phyloP scores from a whole-genome alignment of 2,329 filamentous ascomycete species.

The Clarireedia paspali region DNA sequence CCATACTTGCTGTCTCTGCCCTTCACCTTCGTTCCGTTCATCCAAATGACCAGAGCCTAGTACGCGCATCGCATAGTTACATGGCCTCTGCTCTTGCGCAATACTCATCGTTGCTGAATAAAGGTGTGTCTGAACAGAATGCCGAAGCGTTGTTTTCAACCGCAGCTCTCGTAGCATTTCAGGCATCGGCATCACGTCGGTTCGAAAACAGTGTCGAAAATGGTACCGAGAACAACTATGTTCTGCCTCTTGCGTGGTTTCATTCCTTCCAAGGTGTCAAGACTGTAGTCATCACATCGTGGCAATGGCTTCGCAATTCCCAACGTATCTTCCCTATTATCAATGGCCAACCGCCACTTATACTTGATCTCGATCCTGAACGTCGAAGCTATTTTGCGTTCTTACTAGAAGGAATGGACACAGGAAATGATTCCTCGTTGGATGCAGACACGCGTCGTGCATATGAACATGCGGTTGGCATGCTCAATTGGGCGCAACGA shows the following conservation, averaged over 20 bases:
- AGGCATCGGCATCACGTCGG: conserved; percentile 55
- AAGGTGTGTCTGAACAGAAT: conserved; percentile 50
- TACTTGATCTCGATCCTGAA: conserved; percentile 48
- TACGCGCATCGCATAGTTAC: conserved; percentile 56
- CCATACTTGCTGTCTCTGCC: conserved; percentile 56
- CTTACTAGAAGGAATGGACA: conserved; percentile 49
- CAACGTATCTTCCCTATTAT: conserved; percentile 52
- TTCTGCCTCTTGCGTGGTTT: conserved; percentile 56
- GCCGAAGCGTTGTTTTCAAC: conserved; percentile 58
- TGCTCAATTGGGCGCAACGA: conserved; percentile 58
- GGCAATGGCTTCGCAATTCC: conserved; percentile 55
- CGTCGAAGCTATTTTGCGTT: conserved; percentile 53
- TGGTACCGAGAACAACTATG: conserved; percentile 39
- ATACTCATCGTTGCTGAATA: conserved; percentile 48
- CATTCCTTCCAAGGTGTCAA: conserved; percentile 62
- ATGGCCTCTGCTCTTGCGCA: conserved; percentile 56
- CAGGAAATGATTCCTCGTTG: conserved; percentile 33
- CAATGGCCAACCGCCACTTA: conserved; percentile 54
- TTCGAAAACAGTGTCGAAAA: conserved; percentile 48
- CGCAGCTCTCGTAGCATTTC: conserved; percentile 56
- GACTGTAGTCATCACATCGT: conserved; percentile 54
- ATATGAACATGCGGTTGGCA: conserved; percentile 57
- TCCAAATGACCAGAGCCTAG: conserved; percentile 51
- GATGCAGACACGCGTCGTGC: conserved; percentile 39
- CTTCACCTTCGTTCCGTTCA: conserved; percentile 50